These are phyloP conservation scores for Stephanodiscus triporus DNA, from an alignment of 108 stramenopile species.

Conservation along the genomic window DNA sequence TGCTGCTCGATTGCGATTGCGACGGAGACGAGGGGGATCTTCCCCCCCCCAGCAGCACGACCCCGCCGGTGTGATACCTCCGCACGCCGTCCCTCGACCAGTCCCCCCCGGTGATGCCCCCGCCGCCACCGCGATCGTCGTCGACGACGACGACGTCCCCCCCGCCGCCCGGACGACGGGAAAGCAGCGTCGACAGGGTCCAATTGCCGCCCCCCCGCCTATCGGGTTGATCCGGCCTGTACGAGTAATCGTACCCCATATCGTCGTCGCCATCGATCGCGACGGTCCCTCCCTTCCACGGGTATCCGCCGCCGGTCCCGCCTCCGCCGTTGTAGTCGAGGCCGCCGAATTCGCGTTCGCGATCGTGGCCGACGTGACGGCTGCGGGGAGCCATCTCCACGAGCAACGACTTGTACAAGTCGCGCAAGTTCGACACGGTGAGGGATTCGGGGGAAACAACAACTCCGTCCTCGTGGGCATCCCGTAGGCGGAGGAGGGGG, in stretches of 20 bases:
- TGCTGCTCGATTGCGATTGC: neutral
- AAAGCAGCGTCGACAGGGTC: conserved; percentile 6
- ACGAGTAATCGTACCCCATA: conserved; percentile 41
- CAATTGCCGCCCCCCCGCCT: conserved; percentile 3
- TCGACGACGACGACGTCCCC: too few species aligned
- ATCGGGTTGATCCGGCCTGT: conserved; percentile 31
- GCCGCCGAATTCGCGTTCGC: too few species aligned
- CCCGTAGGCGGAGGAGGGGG: too few species aligned
- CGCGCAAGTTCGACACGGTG: too few species aligned
- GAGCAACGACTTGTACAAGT: too few species aligned
- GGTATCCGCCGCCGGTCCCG: conserved; percentile 13
- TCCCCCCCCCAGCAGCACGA: neutral
- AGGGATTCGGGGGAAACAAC: too few species aligned
- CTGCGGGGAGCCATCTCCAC: too few species aligned
- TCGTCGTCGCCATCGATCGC: conserved; percentile 34
- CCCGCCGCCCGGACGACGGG: too few species aligned
- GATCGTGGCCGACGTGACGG: too few species aligned
- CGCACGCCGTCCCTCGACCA: conserved; percentile 44
- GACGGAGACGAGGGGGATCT: too few species aligned
- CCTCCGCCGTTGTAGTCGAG: too few species aligned
- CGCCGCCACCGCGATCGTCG: neutral
- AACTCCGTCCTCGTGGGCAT: too few species aligned
- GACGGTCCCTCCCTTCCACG: conserved; percentile 51
- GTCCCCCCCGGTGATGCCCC: conserved; percentile 35
- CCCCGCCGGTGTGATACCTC: conserved; percentile 47